Percentiles rank a stretch among this genome's conserved stretches.
Conservation (phyloP, 352 stramenopile genomes). For the Elongisporangium prolatum region DNA sequence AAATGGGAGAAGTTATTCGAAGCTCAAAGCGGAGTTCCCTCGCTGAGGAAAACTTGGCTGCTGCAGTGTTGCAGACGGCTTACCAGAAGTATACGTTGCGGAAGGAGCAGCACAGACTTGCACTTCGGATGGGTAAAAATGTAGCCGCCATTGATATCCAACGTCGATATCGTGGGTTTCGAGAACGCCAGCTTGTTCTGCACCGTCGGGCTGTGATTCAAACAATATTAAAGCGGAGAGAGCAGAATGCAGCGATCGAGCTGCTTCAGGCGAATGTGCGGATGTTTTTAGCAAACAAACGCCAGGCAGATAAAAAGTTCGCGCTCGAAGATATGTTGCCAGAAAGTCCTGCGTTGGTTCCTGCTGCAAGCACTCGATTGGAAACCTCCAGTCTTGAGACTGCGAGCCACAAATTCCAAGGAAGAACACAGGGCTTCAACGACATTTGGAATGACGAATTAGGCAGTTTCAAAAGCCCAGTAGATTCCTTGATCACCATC, state of each 20-base stretch:
- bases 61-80: slow-evolving; percentile 40
- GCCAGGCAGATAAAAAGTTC: background rate
- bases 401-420: background rate
- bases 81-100: slow-evolving; percentile 58
- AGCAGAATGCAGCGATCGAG: slow-evolving; percentile 51
- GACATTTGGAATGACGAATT: background rate
- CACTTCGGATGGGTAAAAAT: slow-evolving; percentile 40
- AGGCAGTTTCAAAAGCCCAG: background rate
- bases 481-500: background rate
- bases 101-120: slow-evolving; percentile 42
- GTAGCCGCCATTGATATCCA: slow-evolving; percentile 60
- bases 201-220: slow-evolving; percentile 55
- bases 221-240: slow-evolving; percentile 32
- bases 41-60: slow-evolving; percentile 45
- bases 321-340: background rate
- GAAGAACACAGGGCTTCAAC: background rate
- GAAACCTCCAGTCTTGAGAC: background rate
- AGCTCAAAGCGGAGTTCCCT: slow-evolving; percentile 25
- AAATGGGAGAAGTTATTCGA: slow-evolving; percentile 4
- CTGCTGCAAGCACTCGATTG: background rate
- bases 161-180: slow-evolving; percentile 56
- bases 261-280: slow-evolving; percentile 64
- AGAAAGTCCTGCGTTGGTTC: background rate
- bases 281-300: slow-evolving; percentile 27
- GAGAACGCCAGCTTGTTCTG: slow-evolving; percentile 33